A percentile compares a stretch with the other conserved stretches of the same genome.
Evolutionary conservation across 768 basidiomycete genomes (phyloP).

Genomic region (Agaricus blazei): DNA sequence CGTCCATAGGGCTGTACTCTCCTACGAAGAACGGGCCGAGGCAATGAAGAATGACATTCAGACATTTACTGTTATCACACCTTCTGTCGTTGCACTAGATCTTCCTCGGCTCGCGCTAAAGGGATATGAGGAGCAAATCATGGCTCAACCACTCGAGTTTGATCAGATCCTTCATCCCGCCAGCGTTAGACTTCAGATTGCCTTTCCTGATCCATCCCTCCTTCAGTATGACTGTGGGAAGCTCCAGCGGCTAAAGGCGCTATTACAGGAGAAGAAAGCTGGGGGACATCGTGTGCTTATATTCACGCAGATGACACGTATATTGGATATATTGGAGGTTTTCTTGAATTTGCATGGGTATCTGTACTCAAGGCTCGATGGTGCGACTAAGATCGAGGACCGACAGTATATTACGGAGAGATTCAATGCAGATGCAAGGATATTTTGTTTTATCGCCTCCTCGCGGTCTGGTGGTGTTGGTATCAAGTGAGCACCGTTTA

Average conservation of each 20-base stretch:
- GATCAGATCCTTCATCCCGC: conserved; percentile 67
- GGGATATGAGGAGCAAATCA: conserved; percentile 26
- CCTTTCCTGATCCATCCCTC: conserved; percentile 85
- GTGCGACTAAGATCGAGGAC: conserved; percentile 93
- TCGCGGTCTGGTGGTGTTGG: conserved; percentile 83
- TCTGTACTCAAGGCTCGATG: conserved; percentile 90
- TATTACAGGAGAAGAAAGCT: conserved; percentile 79
- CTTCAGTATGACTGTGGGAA: conserved; percentile 97
- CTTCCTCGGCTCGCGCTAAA: conserved; percentile 59
- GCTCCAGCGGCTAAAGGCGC: conserved; percentile 73
- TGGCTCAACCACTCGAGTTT: conserved; percentile 39
- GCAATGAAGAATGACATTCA: conserved; percentile 52
- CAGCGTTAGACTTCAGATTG: conserved; percentile 84
- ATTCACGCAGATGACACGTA: conserved; percentile 95
- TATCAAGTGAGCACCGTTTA: conserved; percentile 67
- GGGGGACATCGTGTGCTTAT: conserved; percentile 89
- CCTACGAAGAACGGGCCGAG: conserved; percentile 55
- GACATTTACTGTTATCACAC: conserved; percentile 77
- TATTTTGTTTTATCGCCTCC: conserved; percentile 88
- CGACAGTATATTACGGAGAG: conserved; percentile 87
- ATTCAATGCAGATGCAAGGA: conserved; percentile 72
- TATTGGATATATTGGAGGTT: conserved; percentile 90
- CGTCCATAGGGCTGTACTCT: conserved; percentile 51
- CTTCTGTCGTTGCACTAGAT: conserved; percentile 71
- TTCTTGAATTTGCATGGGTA: conserved; percentile 93